A percentile compares a stretch with the other conserved stretches of the same genome.
These are phyloP conservation scores for thale cress (Arabidopsis thaliana) DNA, from an alignment of 345 rosid species.

Conservation along the genomic window TAIR10.1 NC_003070.9:30213001-30213500, in stretches of 20 bases:
- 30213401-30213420: conserved; percentile 1
- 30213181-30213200: conserved; percentile 21
- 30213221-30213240: neutral
- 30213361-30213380: conserved; percentile 18
- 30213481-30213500: neutral
- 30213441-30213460: conserved; percentile 14
- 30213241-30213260: neutral
- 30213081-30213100: conserved; percentile 14
- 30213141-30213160: no score
- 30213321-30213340: conserved; percentile 9
- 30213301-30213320: conserved; percentile 22
- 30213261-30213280: conserved; percentile 20
- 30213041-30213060: conserved; percentile 30
- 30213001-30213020: conserved; percentile 16
- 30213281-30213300: neutral
- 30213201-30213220: conserved; percentile 27
- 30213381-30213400: conserved; percentile 32
- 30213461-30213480: neutral
- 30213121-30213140: no score
- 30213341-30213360: conserved; percentile 25
- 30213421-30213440: conserved; percentile 3
- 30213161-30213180: no score
- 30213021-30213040: conserved; percentile 29
- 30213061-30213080: conserved; percentile 38
- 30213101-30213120: conserved; percentile 7